A percentile compares a stretch with the other conserved stretches of the same genome.
Evolutionary conservation across 805 yeast species (phyloP).

Genomic region (Peterozyma toletana): DNA sequence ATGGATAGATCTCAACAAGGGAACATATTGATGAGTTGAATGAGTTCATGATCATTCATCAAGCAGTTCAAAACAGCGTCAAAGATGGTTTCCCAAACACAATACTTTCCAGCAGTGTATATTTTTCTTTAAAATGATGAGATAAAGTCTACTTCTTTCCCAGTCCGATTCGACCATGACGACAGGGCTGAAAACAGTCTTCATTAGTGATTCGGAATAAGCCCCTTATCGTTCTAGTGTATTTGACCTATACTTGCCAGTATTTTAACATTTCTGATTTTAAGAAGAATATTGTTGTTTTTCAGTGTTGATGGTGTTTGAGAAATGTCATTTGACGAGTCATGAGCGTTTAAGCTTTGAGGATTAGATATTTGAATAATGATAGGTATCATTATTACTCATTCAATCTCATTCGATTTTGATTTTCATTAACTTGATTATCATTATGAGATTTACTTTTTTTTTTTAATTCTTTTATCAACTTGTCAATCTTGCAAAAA

Average conservation of each 20-base stretch:
- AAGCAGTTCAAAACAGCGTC: too few species aligned
- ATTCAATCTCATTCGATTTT: conserved; percentile 1
- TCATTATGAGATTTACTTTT: conserved; percentile 2
- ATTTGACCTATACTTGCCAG: conserved; percentile 82
- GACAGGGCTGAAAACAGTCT: conserved; percentile 65
- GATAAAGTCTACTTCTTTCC: conserved; percentile 72
- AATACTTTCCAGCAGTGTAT: not conserved
- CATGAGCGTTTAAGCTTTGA: not conserved
- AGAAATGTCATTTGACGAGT: not conserved
- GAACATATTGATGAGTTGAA: too few species aligned
- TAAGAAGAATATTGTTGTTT: not conserved
- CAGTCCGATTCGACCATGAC: conserved; percentile 92
- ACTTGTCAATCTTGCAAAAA: not conserved
- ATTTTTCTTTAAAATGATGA: conserved; percentile 6
- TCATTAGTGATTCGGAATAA: conserved; percentile 23
- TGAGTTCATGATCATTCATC: too few species aligned
- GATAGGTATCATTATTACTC: conserved; percentile 8
- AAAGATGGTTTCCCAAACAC: too few species aligned
- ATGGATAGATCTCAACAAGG: too few species aligned
- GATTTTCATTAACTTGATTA: not conserved
- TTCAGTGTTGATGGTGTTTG: not conserved
- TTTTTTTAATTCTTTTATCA: conserved; percentile 6
- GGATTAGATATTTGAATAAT: not conserved
- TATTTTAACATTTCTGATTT: conserved; percentile 57
- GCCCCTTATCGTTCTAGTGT: conserved; percentile 2